These are phyloP conservation scores for Amphicarpaea edgeworthii DNA, from an alignment of 306 rosid species.

Conservation along the genomic window DNA sequence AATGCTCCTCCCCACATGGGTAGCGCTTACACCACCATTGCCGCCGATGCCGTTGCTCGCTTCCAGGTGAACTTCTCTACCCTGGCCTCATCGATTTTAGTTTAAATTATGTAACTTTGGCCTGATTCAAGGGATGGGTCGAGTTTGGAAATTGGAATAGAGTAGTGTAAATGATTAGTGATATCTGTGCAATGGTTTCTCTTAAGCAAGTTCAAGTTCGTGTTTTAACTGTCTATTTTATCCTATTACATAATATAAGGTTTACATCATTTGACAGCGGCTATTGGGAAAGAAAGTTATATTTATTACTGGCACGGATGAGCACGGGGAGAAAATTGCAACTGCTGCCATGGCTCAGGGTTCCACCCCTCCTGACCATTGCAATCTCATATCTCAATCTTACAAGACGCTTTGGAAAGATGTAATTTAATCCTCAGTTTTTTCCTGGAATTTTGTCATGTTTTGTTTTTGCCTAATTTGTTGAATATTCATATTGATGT, in stretches of 20 bases:
- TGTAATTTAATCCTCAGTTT: slow-evolving; percentile 49
- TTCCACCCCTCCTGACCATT: slow-evolving; percentile 78
- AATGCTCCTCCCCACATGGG: slow-evolving; percentile 99
- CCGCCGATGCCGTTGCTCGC: slow-evolving; percentile 96
- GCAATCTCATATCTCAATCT: slow-evolving; percentile 78
- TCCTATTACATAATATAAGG: neutral
- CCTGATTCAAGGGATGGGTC: slow-evolving; percentile 6
- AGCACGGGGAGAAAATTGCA: slow-evolving; percentile 97
- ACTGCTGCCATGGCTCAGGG: slow-evolving; percentile 80
- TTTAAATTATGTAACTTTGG: slow-evolving; percentile 7
- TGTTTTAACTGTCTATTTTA: neutral
- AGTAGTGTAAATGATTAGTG: neutral
- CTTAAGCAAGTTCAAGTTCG: slow-evolving; percentile 5
- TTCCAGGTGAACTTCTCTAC: slow-evolving; percentile 66
- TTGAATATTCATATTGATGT: slow-evolving; percentile 21
- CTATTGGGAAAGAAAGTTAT: slow-evolving; percentile 79
- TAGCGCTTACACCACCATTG: slow-evolving; percentile 96
- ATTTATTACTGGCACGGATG: slow-evolving; percentile 93
- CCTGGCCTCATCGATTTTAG: neutral
- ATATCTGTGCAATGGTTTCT: neutral
- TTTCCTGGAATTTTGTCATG: slow-evolving; percentile 17
- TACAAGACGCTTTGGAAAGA: slow-evolving; percentile 84
- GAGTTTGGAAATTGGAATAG: slow-evolving; percentile 3
- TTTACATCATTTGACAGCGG: slow-evolving; percentile 62
- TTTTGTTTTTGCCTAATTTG: neutral